Evolutionary conservation across 108 stramenopile genomes (phyloP).

Genomic region (Fragilariopsis cylindrus): DNA sequence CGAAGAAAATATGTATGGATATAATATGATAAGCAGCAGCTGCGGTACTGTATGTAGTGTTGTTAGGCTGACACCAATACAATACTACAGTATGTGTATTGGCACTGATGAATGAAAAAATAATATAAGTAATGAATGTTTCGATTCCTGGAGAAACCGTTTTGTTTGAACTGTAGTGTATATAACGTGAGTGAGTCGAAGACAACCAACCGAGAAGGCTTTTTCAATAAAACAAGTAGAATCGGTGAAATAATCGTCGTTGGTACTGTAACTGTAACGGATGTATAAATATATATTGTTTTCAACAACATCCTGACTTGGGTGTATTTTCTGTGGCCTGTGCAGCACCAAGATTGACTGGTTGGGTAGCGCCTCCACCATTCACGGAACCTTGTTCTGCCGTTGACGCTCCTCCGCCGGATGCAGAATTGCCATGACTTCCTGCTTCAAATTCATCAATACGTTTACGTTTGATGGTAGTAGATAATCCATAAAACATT

Average conservation of each 20-base stretch:
- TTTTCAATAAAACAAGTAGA: too few species aligned
- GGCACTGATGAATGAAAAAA: background rate
- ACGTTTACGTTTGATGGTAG: constrained; percentile 85
- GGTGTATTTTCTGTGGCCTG: constrained; percentile 17
- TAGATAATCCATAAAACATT: constrained; percentile 90
- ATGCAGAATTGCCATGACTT: constrained; percentile 32
- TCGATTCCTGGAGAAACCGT: background rate
- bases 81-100: background rate
- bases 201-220: too few species aligned
- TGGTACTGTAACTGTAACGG: too few species aligned
- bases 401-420: constrained; percentile 24
- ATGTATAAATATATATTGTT: background rate
- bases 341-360: constrained; percentile 27
- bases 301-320: constrained; percentile 37
- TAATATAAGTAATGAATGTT: constrained; percentile 6
- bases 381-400: constrained; percentile 24
- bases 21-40: background rate
- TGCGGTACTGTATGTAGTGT: background rate
- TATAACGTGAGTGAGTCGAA: too few species aligned
- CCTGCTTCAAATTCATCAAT: constrained; percentile 71
- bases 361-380: constrained; percentile 21
- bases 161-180: too few species aligned
- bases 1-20: background rate
- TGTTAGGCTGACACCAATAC: background rate
- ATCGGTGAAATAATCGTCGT: too few species aligned